Base-by-base conservation (phyloP, 192 early-diverging fungal species). In the Coemansia sp. region DNA sequence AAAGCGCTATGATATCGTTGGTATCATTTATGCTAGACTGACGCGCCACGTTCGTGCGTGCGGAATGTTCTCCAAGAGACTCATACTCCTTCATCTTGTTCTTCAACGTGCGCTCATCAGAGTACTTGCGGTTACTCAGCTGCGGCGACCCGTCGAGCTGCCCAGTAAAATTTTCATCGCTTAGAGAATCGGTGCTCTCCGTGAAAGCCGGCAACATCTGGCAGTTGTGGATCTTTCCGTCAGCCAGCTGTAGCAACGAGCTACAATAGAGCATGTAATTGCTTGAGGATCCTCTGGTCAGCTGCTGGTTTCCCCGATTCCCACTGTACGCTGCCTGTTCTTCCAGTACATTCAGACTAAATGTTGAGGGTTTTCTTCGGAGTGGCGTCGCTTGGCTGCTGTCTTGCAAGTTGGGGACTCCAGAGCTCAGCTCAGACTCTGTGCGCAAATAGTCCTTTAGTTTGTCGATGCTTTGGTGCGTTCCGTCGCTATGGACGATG, bases 371-470 rank as follows among this genome's bases (percentile, higher is more conserved):
- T 7, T 54, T 54, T 14, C 30, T 54, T 54, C 52, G 9, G 7
- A 54, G 2, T 4, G 52, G 30, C 17, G 52, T 33, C 7, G 15
- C 52, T 15, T 29, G 27, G 29, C 15, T n/a, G n/a, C n/a, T 8
- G 20, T 29, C 29, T 4, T 54, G 52, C 8, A n/a, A 11, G n/a
- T 54, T 54, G 11, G n/a, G 22, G 36, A 37, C 34, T 6, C 40
- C 55, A 29, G 55, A 47, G 50, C 59, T 66, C 37, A 56, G 50
- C 45, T 65, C 53, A 15, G 54, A 50, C 52, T 79, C 69, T 22
- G 34, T 65, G 54, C 59, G 68, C 65, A 79, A 22, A 30, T 79
- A 79, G 37, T 50, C 61, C 14, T 68, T 65, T 15, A 79, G 70
- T 61, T 62, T 41, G 23, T 79, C 70, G 30, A 79, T 61, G 33